These are phyloP conservation scores for Venustampulla echinocandica DNA, from an alignment of 495 filamentous ascomycete genomes.

Conservation along the genomic window DNA sequence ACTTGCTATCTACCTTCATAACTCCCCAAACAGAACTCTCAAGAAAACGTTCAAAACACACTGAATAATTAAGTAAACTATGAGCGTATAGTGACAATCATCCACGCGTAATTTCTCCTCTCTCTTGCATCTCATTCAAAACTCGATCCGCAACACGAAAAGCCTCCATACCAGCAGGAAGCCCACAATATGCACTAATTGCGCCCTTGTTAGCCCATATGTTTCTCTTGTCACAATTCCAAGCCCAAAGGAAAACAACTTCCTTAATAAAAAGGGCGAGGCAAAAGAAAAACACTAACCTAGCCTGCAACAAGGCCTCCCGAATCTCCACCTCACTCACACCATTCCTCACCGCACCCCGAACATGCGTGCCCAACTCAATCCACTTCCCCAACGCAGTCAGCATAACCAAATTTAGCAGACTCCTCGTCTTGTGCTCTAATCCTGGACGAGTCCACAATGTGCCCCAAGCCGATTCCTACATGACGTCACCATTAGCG, in stretches of 20 bases:
- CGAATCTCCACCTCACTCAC: slow-evolving; percentile 41
- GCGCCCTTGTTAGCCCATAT: neutral
- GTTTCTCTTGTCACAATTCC: neutral
- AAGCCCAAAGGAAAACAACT: too few relatives aligned
- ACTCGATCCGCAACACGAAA: slow-evolving; percentile 23
- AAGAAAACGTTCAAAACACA: too few relatives aligned
- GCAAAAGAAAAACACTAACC: slow-evolving; percentile 11
- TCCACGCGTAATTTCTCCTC: slow-evolving; percentile 15
- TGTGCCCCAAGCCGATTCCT: slow-evolving; percentile 39
- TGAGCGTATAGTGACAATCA: too few relatives aligned
- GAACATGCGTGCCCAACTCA: slow-evolving; percentile 41
- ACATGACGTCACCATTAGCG: neutral
- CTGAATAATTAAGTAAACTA: too few relatives aligned
- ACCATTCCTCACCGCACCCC: slow-evolving; percentile 43
- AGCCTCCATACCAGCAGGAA: slow-evolving; percentile 23
- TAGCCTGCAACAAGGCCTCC: slow-evolving; percentile 41
- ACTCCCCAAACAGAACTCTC: too few relatives aligned
- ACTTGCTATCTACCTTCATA: too few relatives aligned
- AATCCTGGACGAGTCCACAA: slow-evolving; percentile 43
- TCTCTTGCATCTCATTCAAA: slow-evolving; percentile 28
- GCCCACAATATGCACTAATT: slow-evolving; percentile 20
- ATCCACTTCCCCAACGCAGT: slow-evolving; percentile 35
- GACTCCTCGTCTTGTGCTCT: slow-evolving; percentile 34
- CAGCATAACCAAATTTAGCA: slow-evolving; percentile 45
- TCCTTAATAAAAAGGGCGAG: neutral